Evolutionary conservation across 1,284 basidiomycete species (phyloP).

Genomic region (Porogramme epimiltina): DNA sequence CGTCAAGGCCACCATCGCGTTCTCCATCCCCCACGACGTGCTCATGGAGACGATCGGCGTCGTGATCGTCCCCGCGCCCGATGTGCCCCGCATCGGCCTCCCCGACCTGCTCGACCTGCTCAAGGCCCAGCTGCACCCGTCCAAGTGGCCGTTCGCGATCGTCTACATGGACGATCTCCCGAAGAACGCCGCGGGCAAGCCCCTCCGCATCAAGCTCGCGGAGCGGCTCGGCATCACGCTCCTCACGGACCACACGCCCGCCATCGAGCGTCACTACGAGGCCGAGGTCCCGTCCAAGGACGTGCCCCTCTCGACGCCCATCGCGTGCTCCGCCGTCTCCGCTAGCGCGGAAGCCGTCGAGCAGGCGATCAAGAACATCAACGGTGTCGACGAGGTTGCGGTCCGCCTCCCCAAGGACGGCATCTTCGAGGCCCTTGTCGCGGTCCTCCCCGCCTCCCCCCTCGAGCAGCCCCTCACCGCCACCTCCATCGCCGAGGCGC

Average conservation of each 20-base stretch:
- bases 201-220: conserved; percentile 45
- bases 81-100: conserved; percentile 37
- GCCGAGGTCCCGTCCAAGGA: conserved; percentile 35
- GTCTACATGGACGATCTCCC: conserved; percentile 47
- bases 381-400: conserved; percentile 54
- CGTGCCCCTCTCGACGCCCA: conserved; percentile 39
- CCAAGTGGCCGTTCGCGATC: conserved; percentile 47
- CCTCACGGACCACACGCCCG: conserved; percentile 37
- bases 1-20: conserved; percentile 44
- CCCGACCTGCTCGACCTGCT: conserved; percentile 45
- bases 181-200: conserved; percentile 47
- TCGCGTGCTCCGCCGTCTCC: conserved; percentile 36
- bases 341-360: conserved; percentile 40
- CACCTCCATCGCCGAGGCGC: conserved; percentile 22
- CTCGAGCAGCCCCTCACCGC: conserved; percentile 4
- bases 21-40: conserved; percentile 45
- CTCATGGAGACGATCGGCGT: conserved; percentile 47
- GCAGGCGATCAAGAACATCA: conserved; percentile 43
- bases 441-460: conserved; percentile 15
- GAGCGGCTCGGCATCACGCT: conserved; percentile 40
- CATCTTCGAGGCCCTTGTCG: conserved; percentile 38
- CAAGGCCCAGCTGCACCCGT: conserved; percentile 44
- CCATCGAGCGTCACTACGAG: conserved; percentile 42
- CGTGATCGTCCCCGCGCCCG: conserved; percentile 38
- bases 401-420: conserved; percentile 37